These are phyloP conservation scores for Tulasnella sp. DNA, from an alignment of 768 basidiomycete species.

Conservation along the genomic window DNA sequence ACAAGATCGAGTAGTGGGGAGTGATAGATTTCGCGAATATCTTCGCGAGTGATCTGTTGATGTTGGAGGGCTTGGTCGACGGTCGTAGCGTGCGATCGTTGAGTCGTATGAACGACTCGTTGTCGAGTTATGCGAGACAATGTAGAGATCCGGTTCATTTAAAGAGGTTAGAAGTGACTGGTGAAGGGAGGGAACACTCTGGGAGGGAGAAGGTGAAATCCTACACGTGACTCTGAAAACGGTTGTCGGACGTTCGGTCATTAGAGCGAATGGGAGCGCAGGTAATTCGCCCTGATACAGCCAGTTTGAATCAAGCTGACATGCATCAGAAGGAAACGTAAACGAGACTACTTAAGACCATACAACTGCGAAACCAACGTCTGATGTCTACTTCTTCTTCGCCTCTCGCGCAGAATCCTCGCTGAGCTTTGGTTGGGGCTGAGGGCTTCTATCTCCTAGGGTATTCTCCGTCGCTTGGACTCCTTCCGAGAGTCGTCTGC, in stretches of 20 bases:
- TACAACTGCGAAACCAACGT: not conserved
- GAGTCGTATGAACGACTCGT: not conserved
- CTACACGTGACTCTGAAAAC: not conserved
- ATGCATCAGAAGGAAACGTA: not conserved
- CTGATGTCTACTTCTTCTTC: not conserved
- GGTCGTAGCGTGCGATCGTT: not conserved
- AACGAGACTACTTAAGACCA: not conserved
- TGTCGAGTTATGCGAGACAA: not conserved
- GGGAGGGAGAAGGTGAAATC: not conserved
- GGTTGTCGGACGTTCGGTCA: not conserved
- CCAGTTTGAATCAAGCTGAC: not conserved
- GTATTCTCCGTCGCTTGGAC: conserved; percentile 11
- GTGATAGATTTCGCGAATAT: conserved; percentile 82
- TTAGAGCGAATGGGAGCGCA: not conserved
- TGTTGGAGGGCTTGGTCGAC: not conserved
- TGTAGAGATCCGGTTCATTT: not conserved
- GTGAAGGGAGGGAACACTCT: not conserved
- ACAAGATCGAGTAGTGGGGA: conserved; percentile 80
- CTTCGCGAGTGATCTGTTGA: conserved; percentile 40
- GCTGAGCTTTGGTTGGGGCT: not conserved
- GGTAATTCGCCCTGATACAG: not conserved
- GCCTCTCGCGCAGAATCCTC: not conserved
- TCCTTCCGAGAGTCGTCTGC: not conserved
- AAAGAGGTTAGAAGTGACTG: not conserved
- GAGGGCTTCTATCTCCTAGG: conserved; percentile 8